Base-by-base conservation (phyloP, 2,329 filamentous ascomycete species). In the Pseudocercospora pini-densiflorae region DNA sequence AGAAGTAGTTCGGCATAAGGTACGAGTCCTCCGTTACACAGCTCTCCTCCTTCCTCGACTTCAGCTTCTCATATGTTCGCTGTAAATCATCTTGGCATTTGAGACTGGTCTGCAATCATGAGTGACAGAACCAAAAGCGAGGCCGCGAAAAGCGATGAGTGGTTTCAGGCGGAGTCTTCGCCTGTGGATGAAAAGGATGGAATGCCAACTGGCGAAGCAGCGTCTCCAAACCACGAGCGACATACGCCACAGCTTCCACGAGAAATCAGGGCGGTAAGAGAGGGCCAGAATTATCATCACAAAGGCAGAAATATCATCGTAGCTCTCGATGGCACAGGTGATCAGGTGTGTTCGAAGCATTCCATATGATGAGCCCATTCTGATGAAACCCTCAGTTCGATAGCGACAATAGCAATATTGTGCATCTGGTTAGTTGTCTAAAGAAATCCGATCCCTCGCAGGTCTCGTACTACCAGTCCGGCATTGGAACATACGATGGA, bases 301-400 rank as follows among this genome's bases (percentile, higher is more conserved):
- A 62, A 70, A 53, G 75, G 74, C 5, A 72, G 77, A 1, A 79
- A 76, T 24, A 72, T 82, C 45, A 75, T 82, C 51, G 75, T 83
- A 43, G 80, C 77, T 66, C 76, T 82, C 0, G 81, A 83, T 72
- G 81, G 81, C 16, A 83, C 81, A 2, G 81, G 81, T 29, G 81
- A 83, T 63, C 76, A 80, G 54, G 66, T 68, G 33, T 33, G 51
- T 27, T 19, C 31, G 6, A 19, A 40, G n/a, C 21, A 19, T 16
- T 4, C 2, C 1, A 12, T 61, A 2, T 36, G 27, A n/a, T 5
- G 8, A 36, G 24, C 19, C 43, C 10, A 19, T 33, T 21, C 54
- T 65, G 14, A 62, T 31, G 4, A 5, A 19, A 7, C 5, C 12
- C 43, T n/a, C 36, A 70, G 65, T 82, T 82, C 70, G 78, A 80